Evolutionary conservation across 208 protist species (phyloP).

Genomic region (Porcisia hertigi): DNA sequence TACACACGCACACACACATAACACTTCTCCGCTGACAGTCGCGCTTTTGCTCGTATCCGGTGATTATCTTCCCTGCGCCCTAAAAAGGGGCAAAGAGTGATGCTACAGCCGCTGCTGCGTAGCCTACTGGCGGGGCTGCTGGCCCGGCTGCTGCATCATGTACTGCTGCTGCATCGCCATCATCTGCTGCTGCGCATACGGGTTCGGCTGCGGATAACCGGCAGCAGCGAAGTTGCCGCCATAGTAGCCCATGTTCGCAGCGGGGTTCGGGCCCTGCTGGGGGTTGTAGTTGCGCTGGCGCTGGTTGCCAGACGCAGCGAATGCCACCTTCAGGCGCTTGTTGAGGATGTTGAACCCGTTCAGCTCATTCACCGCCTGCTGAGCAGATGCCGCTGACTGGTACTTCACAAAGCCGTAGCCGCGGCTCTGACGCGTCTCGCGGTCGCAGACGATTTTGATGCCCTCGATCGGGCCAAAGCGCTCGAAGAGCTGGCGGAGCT

Average conservation of each 20-base stretch:
- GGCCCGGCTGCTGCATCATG: conserved; percentile 47
- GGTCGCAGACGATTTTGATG: conserved; percentile 90
- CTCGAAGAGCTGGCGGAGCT: conserved; percentile 86
- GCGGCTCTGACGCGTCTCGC: conserved; percentile 80
- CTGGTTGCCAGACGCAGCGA: conserved; percentile 76
- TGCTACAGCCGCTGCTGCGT: background rate
- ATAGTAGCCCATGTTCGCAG: conserved; percentile 54
- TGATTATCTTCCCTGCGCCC: conserved; percentile 1
- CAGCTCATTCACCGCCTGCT: conserved; percentile 76
- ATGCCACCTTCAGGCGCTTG: conserved; percentile 89
- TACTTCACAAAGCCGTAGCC: conserved; percentile 93
- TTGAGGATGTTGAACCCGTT: conserved; percentile 88
- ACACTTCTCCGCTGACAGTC: too few species aligned
- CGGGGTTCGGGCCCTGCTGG: conserved; percentile 17
- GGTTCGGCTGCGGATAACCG: conserved; percentile 62
- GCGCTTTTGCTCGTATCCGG: background rate
- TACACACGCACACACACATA: too few species aligned
- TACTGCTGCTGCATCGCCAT: conserved; percentile 61
- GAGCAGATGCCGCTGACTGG: conserved; percentile 62
- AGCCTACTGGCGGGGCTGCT: conserved; percentile 42
- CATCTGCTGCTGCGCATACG: conserved; percentile 78
- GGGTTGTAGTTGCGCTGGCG: conserved; percentile 41
- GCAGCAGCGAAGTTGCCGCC: conserved; percentile 47
- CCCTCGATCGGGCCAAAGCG: conserved; percentile 84
- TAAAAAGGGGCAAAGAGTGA: background rate